These are phyloP conservation scores for Rhodotorula mucilaginosa DNA, from an alignment of 1,284 basidiomycete species.

Conservation along the genomic window DNA sequence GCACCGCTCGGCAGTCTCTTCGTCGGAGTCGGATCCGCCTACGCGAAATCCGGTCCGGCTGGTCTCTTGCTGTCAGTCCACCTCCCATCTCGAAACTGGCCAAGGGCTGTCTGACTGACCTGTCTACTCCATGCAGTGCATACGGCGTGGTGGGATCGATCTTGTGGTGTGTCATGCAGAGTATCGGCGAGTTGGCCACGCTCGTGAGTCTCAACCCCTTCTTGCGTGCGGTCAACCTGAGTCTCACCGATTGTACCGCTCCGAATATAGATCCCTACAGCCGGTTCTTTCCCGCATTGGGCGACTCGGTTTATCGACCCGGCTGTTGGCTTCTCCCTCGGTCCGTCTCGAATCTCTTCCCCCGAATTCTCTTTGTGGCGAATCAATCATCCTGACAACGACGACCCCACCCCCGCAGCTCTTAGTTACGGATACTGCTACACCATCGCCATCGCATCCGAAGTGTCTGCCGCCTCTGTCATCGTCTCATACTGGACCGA, in stretches of 20 bases:
- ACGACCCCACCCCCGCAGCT: neutral
- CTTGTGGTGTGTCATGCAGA: conserved; percentile 36
- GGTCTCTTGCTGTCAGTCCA: conserved; percentile 41
- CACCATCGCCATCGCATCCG: conserved; percentile 34
- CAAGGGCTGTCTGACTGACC: neutral
- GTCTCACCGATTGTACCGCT: neutral
- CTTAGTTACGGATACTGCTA: conserved; percentile 18
- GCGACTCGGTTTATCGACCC: conserved; percentile 21
- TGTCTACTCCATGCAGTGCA: neutral
- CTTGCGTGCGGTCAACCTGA: too few relatives aligned
- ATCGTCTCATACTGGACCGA: conserved; percentile 51
- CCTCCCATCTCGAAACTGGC: too few relatives aligned
- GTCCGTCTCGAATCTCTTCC: neutral
- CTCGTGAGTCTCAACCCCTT: conserved; percentile 3
- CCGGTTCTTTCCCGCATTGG: conserved; percentile 35
- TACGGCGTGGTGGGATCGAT: conserved; percentile 35
- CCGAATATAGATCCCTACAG: conserved; percentile 20
- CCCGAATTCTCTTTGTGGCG: too few relatives aligned
- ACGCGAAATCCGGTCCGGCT: conserved; percentile 47
- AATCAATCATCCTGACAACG: too few relatives aligned
- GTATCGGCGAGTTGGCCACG: conserved; percentile 27
- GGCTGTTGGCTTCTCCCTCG: conserved; percentile 25
- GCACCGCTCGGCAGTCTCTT: conserved; percentile 42
- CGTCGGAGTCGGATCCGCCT: conserved; percentile 47
- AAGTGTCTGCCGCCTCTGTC: conserved; percentile 31